These are phyloP conservation scores for Termitomyces sp. DNA, from an alignment of 768 basidiomycete species.

Conservation along the genomic window DNA sequence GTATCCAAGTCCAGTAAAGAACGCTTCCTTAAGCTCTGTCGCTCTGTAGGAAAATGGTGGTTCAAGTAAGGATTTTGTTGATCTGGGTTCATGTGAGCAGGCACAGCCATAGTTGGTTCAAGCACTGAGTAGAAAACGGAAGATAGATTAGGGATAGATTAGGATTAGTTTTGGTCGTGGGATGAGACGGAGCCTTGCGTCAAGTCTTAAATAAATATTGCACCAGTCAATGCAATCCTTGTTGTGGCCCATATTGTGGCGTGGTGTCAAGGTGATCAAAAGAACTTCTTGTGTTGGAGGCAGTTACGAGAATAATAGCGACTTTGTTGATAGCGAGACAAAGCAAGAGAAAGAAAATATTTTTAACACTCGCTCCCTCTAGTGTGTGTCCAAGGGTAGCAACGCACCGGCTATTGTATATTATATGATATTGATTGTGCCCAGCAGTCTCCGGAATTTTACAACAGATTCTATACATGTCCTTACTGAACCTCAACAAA, in stretches of 20 bases:
- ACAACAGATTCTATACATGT: neutral
- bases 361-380: neutral
- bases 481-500: neutral
- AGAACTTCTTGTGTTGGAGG: neutral
- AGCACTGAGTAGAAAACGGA: too few relatives aligned
- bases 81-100: neutral
- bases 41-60: neutral
- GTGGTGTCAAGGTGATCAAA: neutral
- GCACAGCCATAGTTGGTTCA: neutral
- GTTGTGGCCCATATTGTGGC: slow-evolving; percentile 2
- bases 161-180: neutral
- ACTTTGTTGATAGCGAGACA: neutral
- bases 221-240: neutral
- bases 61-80: neutral
- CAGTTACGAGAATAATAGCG: neutral
- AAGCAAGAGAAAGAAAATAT: neutral
- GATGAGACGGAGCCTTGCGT: neutral
- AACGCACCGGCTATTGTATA: neutral
- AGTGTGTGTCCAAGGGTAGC: neutral
- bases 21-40: neutral
- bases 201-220: neutral
- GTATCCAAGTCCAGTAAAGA: neutral
- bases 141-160: neutral
- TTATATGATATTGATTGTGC: neutral
- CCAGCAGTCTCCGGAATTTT: neutral